Evolutionary conservation across 192 early-diverging fungal genomes (phyloP), one percentile per base, ranked within the genome.

Genomic region (Backusella liffmaniae): DNA sequence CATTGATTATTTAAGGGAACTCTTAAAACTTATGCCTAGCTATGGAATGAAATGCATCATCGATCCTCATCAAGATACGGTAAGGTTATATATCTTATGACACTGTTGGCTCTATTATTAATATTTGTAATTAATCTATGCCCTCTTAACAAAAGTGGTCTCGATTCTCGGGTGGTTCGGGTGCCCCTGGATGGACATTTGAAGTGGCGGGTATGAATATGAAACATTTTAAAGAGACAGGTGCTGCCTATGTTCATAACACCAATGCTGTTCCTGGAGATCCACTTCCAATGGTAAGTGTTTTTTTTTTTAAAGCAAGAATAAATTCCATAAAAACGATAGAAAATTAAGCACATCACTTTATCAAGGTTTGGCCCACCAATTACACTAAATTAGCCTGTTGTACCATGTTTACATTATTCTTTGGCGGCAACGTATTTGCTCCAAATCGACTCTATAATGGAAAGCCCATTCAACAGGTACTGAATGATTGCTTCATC

Each of bases 181-280:
- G 95, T 32, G 95, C 95, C 35, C 95, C 95, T 39, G 92, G 86
- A 23, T 95, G 94, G 95, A 94, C 93, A 2, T 94, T 96, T 88
- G 93, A 94, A 73, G 88, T 91, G 0, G 91, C 86, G 26, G 95
- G 94, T 5, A 73, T 96, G 73, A 89, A 95, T 74, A 81, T 95
- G 8, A 86, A 80, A 37, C 79, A 89, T 49, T 95, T 96, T 74
- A 92, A 94, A 78, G 77, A 84, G 1, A 91, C 91, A 32, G 93
- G 92, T 7, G 93, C 94, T 9, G 94, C 94, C 8, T 91, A 92
- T 80, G 88, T 94, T 15, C 94, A 96, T 74, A 91, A 92, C 49
- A 86, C 86, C 4, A 86, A 91, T 36, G 82, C 81, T 21, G 78
- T 79, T 18, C 79, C 84, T 32, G 84, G 84, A n/a, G 84, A 90